Percentiles rank a stretch among this genome's conserved stretches.
phyloP scores from a whole-genome alignment of 768 basidiomycete species.

The Nidula microcarpa region DNA sequence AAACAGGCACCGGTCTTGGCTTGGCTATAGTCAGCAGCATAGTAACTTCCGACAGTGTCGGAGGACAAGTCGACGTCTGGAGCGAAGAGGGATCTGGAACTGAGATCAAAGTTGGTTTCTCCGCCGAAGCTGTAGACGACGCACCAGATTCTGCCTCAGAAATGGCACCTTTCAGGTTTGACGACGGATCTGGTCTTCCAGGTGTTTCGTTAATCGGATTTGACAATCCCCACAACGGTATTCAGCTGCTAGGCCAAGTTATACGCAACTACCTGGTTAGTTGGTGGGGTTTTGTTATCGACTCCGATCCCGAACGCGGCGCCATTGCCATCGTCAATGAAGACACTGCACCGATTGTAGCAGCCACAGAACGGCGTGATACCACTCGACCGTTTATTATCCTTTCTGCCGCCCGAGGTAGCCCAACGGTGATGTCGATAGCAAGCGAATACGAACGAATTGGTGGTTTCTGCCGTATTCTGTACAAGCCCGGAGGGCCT shows the following conservation, averaged over 20 bases:
- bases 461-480: constrained; percentile 84
- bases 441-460: constrained; percentile 71
- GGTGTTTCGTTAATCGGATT: constrained; percentile 74
- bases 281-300: constrained; percentile 74
- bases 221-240: constrained; percentile 58
- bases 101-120: constrained; percentile 84
- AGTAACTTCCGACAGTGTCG: constrained; percentile 77
- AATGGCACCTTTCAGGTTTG: constrained; percentile 44
- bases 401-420: constrained; percentile 68
- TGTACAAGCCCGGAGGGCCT: constrained; percentile 90
- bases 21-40: constrained; percentile 95
- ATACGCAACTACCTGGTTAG: constrained; percentile 61
- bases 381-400: constrained; percentile 68
- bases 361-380: constrained; percentile 56
- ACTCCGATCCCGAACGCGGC: constrained; percentile 38
- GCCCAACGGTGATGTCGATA: constrained; percentile 55
- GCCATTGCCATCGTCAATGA: constrained; percentile 85
- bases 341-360: constrained; percentile 53
- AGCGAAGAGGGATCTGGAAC: constrained; percentile 89
- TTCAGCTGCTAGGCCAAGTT: constrained; percentile 61
- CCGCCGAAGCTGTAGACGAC: constrained; percentile 55
- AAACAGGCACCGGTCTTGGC: constrained; percentile 90
- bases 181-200: constrained; percentile 35
- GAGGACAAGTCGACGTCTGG: constrained; percentile 92
- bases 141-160: constrained; percentile 21